Evolutionary conservation across 805 yeast species (phyloP).

Genomic region (Zygosaccharomyces bailii): DNA sequence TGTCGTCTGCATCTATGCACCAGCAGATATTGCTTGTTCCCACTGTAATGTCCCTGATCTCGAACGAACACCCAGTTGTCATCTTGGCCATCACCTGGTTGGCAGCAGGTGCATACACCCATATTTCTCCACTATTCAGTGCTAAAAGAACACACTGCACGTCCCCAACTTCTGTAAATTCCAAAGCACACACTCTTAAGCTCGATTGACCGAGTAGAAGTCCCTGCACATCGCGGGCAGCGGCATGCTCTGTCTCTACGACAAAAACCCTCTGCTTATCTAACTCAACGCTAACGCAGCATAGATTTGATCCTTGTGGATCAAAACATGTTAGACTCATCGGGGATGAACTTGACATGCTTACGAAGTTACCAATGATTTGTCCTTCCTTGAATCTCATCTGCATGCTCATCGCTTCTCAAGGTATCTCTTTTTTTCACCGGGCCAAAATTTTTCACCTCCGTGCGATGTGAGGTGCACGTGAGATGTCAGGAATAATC

Average conservation of each 20-base stretch:
- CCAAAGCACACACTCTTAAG: slow-evolving; percentile 22
- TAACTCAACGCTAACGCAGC: slow-evolving; percentile 62
- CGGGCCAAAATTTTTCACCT: slow-evolving; percentile 15
- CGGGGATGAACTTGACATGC: slow-evolving; percentile 13
- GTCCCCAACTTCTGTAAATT: slow-evolving; percentile 36
- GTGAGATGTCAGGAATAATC: not conserved
- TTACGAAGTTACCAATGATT: not conserved
- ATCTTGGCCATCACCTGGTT: slow-evolving; percentile 55
- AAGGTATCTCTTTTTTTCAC: slow-evolving; percentile 3
- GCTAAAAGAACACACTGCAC: slow-evolving; percentile 56
- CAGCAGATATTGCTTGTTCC: slow-evolving; percentile 42
- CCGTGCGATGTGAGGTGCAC: slow-evolving; percentile 10
- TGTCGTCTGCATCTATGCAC: slow-evolving; percentile 58
- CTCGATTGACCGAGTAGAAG: slow-evolving; percentile 36
- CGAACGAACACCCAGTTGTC: slow-evolving; percentile 43
- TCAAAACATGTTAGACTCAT: slow-evolving; percentile 53
- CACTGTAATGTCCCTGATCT: slow-evolving; percentile 48
- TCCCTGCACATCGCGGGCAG: slow-evolving; percentile 38
- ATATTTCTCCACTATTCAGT: slow-evolving; percentile 58
- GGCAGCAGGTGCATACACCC: slow-evolving; percentile 64
- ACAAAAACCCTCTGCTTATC: slow-evolving; percentile 70
- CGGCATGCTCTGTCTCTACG: slow-evolving; percentile 45
- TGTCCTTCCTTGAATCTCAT: slow-evolving; percentile 2
- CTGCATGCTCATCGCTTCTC: slow-evolving; percentile 14
- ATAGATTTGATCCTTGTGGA: slow-evolving; percentile 56